These are phyloP conservation scores for Suhomyces chickasaworum DNA, from an alignment of 1,139 yeast genomes.

Conservation along the genomic window DNA sequence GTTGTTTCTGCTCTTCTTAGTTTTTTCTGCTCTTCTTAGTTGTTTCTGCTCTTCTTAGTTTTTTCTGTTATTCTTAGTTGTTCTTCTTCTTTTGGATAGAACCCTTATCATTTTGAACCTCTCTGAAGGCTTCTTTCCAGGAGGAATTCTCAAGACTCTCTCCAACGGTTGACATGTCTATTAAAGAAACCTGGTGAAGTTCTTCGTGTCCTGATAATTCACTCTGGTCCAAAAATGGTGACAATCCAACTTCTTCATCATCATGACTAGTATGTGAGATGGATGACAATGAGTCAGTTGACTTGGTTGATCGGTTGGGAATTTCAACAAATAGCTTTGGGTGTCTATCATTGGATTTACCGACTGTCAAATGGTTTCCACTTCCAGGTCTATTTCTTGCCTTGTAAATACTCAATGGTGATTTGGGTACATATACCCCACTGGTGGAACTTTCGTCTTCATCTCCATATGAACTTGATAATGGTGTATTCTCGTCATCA, in stretches of 20 bases:
- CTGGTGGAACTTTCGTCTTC: constrained; percentile 20
- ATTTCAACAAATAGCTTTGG: constrained; percentile 26
- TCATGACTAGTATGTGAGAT: constrained; percentile 5
- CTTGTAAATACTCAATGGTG: constrained; percentile 32
- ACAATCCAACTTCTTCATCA: constrained; percentile 14
- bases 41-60: too few species aligned
- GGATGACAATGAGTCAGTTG: constrained; percentile 8
- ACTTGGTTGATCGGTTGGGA: constrained; percentile 15
- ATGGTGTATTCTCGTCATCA: constrained; percentile 13
- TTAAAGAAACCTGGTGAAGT: constrained; percentile 19
- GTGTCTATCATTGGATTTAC: constrained; percentile 7
- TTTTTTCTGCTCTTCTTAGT: too few species aligned
- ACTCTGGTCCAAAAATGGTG: constrained; percentile 14
- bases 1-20: too few species aligned
- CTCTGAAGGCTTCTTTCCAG: constrained; percentile 33
- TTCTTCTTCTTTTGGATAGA: constrained; percentile 1
- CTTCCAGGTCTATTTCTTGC: constrained; percentile 16
- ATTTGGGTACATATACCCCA: constrained; percentile 35
- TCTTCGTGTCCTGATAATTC: constrained; percentile 10
- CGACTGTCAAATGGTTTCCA: constrained; percentile 4
- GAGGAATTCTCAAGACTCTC: constrained; percentile 29
- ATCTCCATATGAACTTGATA: constrained; percentile 8
- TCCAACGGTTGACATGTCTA: constrained; percentile 29
- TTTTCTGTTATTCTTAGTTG: background rate
- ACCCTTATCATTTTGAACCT: constrained; percentile 17